Percentiles rank a stretch among this genome's conserved stretches.
Conservation (phyloP, 352 stramenopile species). For the Pythium brassicae region DNA sequence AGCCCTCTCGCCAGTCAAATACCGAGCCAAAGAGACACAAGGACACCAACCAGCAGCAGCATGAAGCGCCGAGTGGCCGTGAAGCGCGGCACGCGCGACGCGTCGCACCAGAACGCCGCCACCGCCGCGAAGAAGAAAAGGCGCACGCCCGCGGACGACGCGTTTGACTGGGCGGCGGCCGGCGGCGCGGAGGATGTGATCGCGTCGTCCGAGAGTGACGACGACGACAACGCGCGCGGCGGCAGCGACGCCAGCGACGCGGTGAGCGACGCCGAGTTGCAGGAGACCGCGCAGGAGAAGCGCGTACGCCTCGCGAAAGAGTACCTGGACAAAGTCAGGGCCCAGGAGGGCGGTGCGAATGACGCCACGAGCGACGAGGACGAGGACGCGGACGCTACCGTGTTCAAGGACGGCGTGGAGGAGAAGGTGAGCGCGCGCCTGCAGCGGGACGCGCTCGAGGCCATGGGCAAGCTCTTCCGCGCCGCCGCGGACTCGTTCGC, state of each 20-base stretch:
- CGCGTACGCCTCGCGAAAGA: conserved; percentile 86
- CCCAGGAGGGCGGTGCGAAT: conserved; percentile 43
- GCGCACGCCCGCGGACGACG: conserved; percentile 52
- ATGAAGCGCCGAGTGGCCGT: conserved; percentile 26
- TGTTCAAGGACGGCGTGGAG: conserved; percentile 39
- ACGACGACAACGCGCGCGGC: conserved; percentile 21
- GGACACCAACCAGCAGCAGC: neutral
- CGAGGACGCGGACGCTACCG: conserved; percentile 24
- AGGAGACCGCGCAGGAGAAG: conserved; percentile 88
- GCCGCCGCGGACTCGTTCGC: conserved; percentile 70
- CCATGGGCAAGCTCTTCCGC: conserved; percentile 87
- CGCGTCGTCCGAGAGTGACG: conserved; percentile 72
- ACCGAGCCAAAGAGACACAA: conserved; percentile 2
- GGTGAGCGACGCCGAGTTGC: conserved; percentile 51
- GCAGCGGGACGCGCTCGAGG: conserved; percentile 80
- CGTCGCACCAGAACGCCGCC: conserved; percentile 21
- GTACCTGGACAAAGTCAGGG: conserved; percentile 82
- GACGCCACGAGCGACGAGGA: conserved; percentile 35
- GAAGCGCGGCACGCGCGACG: conserved; percentile 45
- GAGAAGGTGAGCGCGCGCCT: conserved; percentile 72
- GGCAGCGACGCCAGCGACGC: conserved; percentile 29
- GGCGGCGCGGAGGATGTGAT: conserved; percentile 50
- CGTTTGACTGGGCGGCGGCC: conserved; percentile 75
- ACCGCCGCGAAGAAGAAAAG: conserved; percentile 54
- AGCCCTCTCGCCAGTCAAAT: conserved; percentile 10